Evolutionary conservation across 345 rosid species (phyloP), one percentile per base, ranked within the genome.

Genomic region (Xanthoceras sorbifolium): DNA sequence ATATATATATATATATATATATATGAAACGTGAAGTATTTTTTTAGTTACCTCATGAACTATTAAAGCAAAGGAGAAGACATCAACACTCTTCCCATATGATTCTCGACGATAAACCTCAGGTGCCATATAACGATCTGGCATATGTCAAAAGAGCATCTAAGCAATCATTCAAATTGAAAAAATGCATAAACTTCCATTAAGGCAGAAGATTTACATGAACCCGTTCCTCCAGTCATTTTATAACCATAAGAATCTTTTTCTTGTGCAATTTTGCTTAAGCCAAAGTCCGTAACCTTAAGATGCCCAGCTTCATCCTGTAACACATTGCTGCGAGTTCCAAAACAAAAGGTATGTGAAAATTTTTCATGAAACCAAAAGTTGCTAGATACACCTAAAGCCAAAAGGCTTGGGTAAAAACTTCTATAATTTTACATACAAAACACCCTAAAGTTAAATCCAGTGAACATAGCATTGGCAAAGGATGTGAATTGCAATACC

Each of bases 111-210:
- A 73, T 82, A 90, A 67, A 90, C 93, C 84, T 90, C 91, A 0
- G 93, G 93, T 20, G 90, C 90, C 93, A 90, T 86, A 78, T 90
- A 90, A 25, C 93, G 90, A 86, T 90, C 91, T 90, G 82, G 70
- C 9, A 80, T n/a, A n/a, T 62, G 38, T 25, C 20, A 71, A 9
- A 59, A 55, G 4, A 76, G 40, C 65, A 76, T 44, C 54, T 52
- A 22, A 77, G 64, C 14, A 69, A 78, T 55, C 42, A 36, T 15
- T 72, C 48, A 48, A n/a, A 70, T 52, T 57, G 46, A 62, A 59
- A 8, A 64, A 64, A 69, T 59, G n/a, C 23, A 63, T 75, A 67
- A 59, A 36, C 14, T 71, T 71, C 44, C 61, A 42, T 9, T 8
- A 72, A 20, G 54, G 20, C 20, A 18, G 71, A 69, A 79, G 29